Evolutionary conservation across 176 grass and related monocot genomes (phyloP).

Genomic region (bread wheat (Triticum aestivum)): IWGSC_CS_RefSeq_v2.1 NC_057799.1:644734796-644735295

Average conservation of each 20-base stretch:
- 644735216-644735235: background rate
- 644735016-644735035: background rate
- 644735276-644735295: no score
- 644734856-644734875: slow-evolving; percentile 7
- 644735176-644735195: slow-evolving; percentile 87
- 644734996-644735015: background rate
- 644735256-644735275: background rate
- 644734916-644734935: slow-evolving; percentile 21
- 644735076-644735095: slow-evolving; percentile 61
- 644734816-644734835: slow-evolving; percentile 28
- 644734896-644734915: background rate
- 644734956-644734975: slow-evolving; percentile 92
- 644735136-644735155: slow-evolving; percentile 93
- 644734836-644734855: background rate
- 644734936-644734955: slow-evolving; percentile 14
- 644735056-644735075: slow-evolving; percentile 4
- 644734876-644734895: background rate
- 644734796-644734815: background rate
- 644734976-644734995: slow-evolving; percentile 81
- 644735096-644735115: slow-evolving; percentile 93
- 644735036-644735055: background rate
- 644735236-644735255: background rate
- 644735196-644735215: slow-evolving; percentile 89
- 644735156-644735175: slow-evolving; percentile 85
- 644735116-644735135: slow-evolving; percentile 92